Conservation (phyloP, 2,329 filamentous ascomycete species). For the Ilyonectria destructans region DNA sequence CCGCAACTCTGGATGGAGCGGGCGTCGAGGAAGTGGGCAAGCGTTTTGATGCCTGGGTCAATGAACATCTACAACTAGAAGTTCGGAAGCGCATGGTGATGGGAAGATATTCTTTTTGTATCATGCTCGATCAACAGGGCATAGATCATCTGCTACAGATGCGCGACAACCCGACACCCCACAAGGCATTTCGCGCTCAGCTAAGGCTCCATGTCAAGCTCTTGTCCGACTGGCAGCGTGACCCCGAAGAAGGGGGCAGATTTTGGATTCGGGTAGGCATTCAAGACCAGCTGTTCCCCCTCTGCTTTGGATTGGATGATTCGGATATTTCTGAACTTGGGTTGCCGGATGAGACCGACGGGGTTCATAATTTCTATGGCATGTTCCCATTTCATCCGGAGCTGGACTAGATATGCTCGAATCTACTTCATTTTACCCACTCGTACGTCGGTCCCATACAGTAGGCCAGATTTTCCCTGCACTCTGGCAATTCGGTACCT, state of each 20-base stretch:
- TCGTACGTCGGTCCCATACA: slow-evolving; percentile 29
- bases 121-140: slow-evolving; percentile 44
- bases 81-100: slow-evolving; percentile 23
- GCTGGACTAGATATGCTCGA: too few species aligned
- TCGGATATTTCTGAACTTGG: too few species aligned
- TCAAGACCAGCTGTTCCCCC: slow-evolving; percentile 25
- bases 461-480: slow-evolving; percentile 22
- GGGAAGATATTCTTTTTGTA: slow-evolving; percentile 37
- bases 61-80: slow-evolving; percentile 18
- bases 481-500: slow-evolving; percentile 23
- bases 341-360: slow-evolving; percentile 25
- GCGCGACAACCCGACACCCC: too few species aligned
- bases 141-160: slow-evolving; percentile 32
- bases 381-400: not conserved
- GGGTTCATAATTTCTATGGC: slow-evolving; percentile 39
- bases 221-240: too few species aligned
- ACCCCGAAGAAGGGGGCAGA: slow-evolving; percentile 32
- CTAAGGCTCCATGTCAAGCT: too few species aligned
- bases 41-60: slow-evolving; percentile 39
- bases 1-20: slow-evolving; percentile 28
- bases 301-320: slow-evolving; percentile 37
- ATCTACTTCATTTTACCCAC: slow-evolving; percentile 10
- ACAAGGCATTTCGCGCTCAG: slow-evolving; percentile 30
- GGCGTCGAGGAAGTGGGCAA: slow-evolving; percentile 35
- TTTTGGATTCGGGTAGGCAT: slow-evolving; percentile 38